Evolutionary conservation across 768 basidiomycete genomes (phyloP), one percentile per base, ranked within the genome.

Genomic region (Hemileccinum rubropunctum): DNA sequence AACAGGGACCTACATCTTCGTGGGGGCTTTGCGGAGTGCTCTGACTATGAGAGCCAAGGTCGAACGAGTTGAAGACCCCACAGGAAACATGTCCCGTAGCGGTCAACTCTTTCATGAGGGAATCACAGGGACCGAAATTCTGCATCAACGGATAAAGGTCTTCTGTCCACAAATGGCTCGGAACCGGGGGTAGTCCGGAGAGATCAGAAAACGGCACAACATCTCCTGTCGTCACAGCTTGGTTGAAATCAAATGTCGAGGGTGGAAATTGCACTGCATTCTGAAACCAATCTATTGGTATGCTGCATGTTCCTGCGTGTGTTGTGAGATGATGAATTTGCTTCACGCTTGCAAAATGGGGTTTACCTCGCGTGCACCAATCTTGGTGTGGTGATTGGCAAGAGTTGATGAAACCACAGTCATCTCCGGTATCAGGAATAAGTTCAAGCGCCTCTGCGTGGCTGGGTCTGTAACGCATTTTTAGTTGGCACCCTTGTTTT

Each of bases 1-100:
- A 36, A 2, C 17, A 26, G 5, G n/a, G 27, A 46, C 58, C 17
- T 35, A 60, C 54, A 3, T n/a, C 23, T 21, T 48, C 21, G 47
- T 20, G 10, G 35, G 6, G 9, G 13, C 4, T 18, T 14, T 10
- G 33, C 13, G 13, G 8, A 7, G 27, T n/a, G 1, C 4, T 17
- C 7, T 9, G 39, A 26, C 4, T 4, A 9, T 32, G 30, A 23
- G 38, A 38, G 1, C 12, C 20, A 17, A 26, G 7, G 7, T 35
- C 14, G 6, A 37, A 7, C 6, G 11, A 4, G 20, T 9, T 6
- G 7, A 17, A 9, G 26, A 12, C 1, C 9, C 3, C 11, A 32
- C 33, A 26, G 20, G 36, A 6, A 1, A 6, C 2, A 8, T 18
- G 14, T 18, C 17, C 20, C 11, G 14, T 6, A 30, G 12, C 1